Conservation (phyloP, 2,329 filamentous ascomycete species). For the Esteya vermicola region DNA sequence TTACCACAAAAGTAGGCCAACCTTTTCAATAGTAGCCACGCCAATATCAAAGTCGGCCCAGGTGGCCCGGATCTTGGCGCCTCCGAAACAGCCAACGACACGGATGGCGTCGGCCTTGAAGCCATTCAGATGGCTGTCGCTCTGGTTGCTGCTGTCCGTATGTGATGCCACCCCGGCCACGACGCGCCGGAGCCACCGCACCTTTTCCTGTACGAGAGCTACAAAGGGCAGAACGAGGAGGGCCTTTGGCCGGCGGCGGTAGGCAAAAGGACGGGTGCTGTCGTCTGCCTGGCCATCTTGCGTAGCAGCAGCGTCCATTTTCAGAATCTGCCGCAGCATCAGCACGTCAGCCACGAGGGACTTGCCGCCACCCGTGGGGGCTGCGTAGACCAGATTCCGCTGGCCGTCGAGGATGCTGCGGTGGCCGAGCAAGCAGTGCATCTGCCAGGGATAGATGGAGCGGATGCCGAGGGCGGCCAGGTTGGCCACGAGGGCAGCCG, state of each 20-base stretch:
- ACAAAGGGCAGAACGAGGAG: slow-evolving; percentile 65
- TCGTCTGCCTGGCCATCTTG: not conserved
- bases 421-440: slow-evolving; percentile 54
- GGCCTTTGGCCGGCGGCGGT: slow-evolving; percentile 38
- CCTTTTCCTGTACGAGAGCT: slow-evolving; percentile 66
- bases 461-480: slow-evolving; percentile 53
- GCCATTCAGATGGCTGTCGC: slow-evolving; percentile 23
- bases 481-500: slow-evolving; percentile 45
- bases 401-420: slow-evolving; percentile 48
- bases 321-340: slow-evolving; percentile 58
- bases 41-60: slow-evolving; percentile 68
- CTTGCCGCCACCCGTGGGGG: slow-evolving; percentile 66
- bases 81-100: slow-evolving; percentile 62
- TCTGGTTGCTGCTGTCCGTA: slow-evolving; percentile 10
- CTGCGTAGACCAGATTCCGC: slow-evolving; percentile 64
- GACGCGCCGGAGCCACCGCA: slow-evolving; percentile 56
- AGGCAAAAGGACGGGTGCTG: slow-evolving; percentile 6
- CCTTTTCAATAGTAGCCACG: slow-evolving; percentile 70
- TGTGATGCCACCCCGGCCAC: slow-evolving; percentile 36
- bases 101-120: slow-evolving; percentile 44
- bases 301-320: slow-evolving; percentile 21
- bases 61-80: slow-evolving; percentile 49
- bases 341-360: slow-evolving; percentile 60
- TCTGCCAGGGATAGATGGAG: slow-evolving; percentile 69
- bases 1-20: slow-evolving; percentile 11